These are phyloP conservation scores for Pythium folliculosum DNA, from an alignment of 352 stramenopile genomes.

Conservation along the genomic window DNA sequence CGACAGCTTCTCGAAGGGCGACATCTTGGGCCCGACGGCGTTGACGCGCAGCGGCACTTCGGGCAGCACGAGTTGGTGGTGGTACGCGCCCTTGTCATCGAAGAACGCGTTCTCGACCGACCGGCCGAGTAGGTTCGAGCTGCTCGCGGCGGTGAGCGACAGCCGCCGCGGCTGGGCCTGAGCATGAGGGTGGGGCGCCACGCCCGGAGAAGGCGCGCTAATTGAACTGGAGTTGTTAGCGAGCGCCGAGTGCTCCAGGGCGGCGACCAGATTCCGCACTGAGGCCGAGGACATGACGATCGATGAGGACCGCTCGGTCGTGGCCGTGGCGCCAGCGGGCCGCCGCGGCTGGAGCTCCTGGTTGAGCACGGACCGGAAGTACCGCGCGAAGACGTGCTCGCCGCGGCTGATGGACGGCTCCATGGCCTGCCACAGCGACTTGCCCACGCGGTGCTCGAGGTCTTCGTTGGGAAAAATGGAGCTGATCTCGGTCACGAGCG, in stretches of 20 bases:
- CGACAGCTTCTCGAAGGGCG: constrained; percentile 63
- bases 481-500: constrained; percentile 68
- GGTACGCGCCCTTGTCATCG: constrained; percentile 31
- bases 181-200: not conserved
- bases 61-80: constrained; percentile 21
- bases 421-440: constrained; percentile 56
- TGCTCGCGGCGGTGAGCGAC: constrained; percentile 5
- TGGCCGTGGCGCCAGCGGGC: not conserved
- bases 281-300: constrained; percentile 19
- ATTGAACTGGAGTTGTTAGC: constrained; percentile 8
- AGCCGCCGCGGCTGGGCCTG: constrained; percentile 9
- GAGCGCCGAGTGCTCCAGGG: constrained; percentile 28
- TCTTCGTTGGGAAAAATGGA: constrained; percentile 75
- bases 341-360: constrained; percentile 33
- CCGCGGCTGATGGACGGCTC: constrained; percentile 56
- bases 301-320: constrained; percentile 21
- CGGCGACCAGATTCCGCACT: constrained; percentile 26
- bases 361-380: constrained; percentile 68
- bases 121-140: not conserved
- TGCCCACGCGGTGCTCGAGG: constrained; percentile 52
- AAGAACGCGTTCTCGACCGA: constrained; percentile 23
- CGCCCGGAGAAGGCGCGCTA: not conserved
- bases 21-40: constrained; percentile 25
- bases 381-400: constrained; percentile 74
- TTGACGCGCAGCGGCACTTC: constrained; percentile 9